phyloP scores from a whole-genome alignment of 1,284 basidiomycete genomes.

The Phlebopus sp. region DNA sequence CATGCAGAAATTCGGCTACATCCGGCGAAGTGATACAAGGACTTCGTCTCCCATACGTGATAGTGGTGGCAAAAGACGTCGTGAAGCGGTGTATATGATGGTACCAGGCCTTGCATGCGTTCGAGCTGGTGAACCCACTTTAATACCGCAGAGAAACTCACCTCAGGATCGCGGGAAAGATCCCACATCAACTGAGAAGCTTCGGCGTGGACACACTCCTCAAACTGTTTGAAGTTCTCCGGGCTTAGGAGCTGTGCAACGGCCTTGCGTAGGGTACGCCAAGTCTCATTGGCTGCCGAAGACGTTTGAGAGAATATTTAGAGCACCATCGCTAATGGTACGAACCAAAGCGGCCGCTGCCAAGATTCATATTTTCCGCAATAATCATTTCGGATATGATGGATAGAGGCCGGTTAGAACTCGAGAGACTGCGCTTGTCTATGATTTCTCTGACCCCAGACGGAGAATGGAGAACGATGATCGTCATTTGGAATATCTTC shows the following conservation, averaged over 20 bases:
- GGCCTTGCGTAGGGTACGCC: background rate
- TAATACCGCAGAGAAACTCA: background rate
- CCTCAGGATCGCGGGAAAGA: background rate
- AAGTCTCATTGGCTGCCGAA: background rate
- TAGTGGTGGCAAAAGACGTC: slow-evolving; percentile 1
- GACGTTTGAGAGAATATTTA: background rate
- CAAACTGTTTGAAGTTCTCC: slow-evolving; percentile 4
- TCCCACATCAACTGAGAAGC: slow-evolving; percentile 2
- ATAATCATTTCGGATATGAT: slow-evolving; percentile 21
- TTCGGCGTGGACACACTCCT: slow-evolving; percentile 3
- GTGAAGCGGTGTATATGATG: slow-evolving; percentile 1
- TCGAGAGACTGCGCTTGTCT: slow-evolving; percentile 23
- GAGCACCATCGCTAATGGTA: background rate
- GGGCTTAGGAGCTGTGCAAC: background rate
- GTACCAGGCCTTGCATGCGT: background rate
- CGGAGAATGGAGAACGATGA: slow-evolving; percentile 22
- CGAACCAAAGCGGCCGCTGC: slow-evolving; percentile 16
- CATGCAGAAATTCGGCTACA: slow-evolving; percentile 11
- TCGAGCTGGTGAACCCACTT: background rate
- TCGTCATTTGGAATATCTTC: slow-evolving; percentile 17
- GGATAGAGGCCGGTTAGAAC: slow-evolving; percentile 22
- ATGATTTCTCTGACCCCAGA: slow-evolving; percentile 23
- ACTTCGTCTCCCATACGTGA: slow-evolving; percentile 17
- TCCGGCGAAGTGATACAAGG: slow-evolving; percentile 8
- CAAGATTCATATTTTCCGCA: slow-evolving; percentile 18